A percentile compares a stretch with the other conserved stretches of the same genome.
Evolutionary conservation across 148 eudicot species (phyloP).

Genomic region (Nyssa sinensis): DNA sequence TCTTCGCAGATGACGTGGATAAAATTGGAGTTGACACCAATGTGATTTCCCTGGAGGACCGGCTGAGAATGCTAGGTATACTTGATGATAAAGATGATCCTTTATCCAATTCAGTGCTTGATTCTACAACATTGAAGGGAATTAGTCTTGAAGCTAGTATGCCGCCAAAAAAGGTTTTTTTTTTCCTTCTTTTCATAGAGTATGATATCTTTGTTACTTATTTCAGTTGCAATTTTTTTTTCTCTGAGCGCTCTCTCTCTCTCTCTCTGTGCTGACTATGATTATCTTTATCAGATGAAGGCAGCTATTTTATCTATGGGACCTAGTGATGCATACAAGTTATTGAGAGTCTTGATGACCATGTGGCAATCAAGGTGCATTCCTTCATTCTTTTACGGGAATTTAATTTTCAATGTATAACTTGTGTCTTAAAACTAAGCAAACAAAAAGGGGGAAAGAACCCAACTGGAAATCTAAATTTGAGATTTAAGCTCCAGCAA

Average conservation of each 20-base stretch:
- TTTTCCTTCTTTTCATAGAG: conserved; percentile 15
- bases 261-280: conserved; percentile 4
- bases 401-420: background rate
- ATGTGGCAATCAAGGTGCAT: conserved; percentile 80
- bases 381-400: conserved; percentile 8
- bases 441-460: background rate
- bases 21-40: conserved; percentile 25
- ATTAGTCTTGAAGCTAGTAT: conserved; percentile 53
- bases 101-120: conserved; percentile 25
- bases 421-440: background rate
- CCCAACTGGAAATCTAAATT: background rate
- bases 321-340: conserved; percentile 53
- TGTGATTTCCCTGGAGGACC: conserved; percentile 66
- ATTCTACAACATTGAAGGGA: conserved; percentile 41
- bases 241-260: background rate
- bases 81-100: conserved; percentile 35
- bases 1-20: conserved; percentile 36
- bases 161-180: conserved; percentile 66
- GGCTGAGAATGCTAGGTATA: conserved; percentile 64
- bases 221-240: background rate
- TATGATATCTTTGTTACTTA: background rate
- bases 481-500: background rate
- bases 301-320: conserved; percentile 58
- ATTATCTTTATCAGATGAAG: conserved; percentile 49
- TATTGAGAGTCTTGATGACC: conserved; percentile 52